Evolutionary conservation across 1,284 basidiomycete species (phyloP), one percentile per base, ranked within the genome.

Genomic region (Leccinum fallax): DNA sequence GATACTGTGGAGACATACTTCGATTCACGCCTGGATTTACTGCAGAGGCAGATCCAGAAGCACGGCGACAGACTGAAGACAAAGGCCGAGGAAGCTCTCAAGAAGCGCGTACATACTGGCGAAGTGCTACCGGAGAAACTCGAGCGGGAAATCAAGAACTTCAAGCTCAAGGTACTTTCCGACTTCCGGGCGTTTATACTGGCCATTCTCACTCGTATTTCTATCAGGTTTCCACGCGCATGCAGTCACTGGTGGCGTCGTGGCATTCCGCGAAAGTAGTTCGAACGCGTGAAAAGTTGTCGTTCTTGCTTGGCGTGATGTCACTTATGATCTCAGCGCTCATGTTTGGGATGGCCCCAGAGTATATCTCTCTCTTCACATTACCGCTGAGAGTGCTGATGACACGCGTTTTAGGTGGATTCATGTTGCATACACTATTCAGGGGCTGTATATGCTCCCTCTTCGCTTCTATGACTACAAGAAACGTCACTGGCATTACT

Each of bases 231-330:
- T 89, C 90, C 1, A 80, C 83, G 60, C 86, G 93, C 28, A 87
- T 95, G 79, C 83, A 89, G 30, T 81, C 79, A 1, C 78, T 97
- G 13, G 80, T 88, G 30, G 81, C 84, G 11, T 88, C 90, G 48
- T 92, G 95, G 95, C 88, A 94, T 67, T 94, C 93, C 32, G 90
- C 94, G 1, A 95, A 96, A 73, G 92, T 95, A 40, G 89, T 97
- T 34, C 85, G 94, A 30, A 95, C 93, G n/a, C 85, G 91, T 58
- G 94, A 95, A 69, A 96, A 96, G 76, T 81, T 92, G 63, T 92
- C 92, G 0, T 98, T 98, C 79, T 93, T 97, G 77, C 85, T 94
- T 66, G 93, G 94, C 30, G 95, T 98, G 46, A 91, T 93, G 87
- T 89, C 89, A 19, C 75, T 97, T n/a, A 81, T 95, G 16, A 82